These are phyloP conservation scores for Tylopilus orsonianus DNA, from an alignment of 1,284 basidiomycete species.

Conservation along the genomic window DNA sequence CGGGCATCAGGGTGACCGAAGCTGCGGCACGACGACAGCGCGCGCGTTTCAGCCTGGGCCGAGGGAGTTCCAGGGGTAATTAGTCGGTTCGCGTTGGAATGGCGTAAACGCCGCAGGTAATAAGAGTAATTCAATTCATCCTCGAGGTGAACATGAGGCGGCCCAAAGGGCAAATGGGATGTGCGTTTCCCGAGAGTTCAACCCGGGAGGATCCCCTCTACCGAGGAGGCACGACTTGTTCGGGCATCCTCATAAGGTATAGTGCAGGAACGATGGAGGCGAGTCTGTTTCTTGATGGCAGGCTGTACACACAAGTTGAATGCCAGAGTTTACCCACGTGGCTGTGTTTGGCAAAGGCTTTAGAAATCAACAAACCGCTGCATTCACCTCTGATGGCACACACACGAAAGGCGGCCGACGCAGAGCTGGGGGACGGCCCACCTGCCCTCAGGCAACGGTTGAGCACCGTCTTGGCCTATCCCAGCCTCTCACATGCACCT, in stretches of 20 bases:
- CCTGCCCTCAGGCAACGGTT: conserved; percentile 4
- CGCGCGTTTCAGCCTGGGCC: too few relatives aligned
- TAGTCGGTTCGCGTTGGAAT: conserved; percentile 2
- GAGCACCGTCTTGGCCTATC: conserved; percentile 28
- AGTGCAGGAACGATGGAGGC: too few relatives aligned
- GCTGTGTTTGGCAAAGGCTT: conserved; percentile 27
- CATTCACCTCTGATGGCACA: conserved; percentile 18
- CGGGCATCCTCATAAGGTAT: not conserved
- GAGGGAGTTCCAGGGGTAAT: not conserved
- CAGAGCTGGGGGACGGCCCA: conserved; percentile 11
- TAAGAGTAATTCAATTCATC: conserved; percentile 20
- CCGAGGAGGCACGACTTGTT: not conserved
- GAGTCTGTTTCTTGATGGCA: too few relatives aligned
- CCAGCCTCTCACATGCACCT: conserved; percentile 26
- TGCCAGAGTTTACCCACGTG: conserved; percentile 10
- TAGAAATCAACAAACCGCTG: conserved; percentile 25
- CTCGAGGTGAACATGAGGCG: conserved; percentile 31
- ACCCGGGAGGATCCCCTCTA: conserved; percentile 2
- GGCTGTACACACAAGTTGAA: too few relatives aligned
- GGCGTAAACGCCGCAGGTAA: conserved; percentile 19
- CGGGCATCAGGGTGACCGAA: not conserved
- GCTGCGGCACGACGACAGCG: conserved; percentile 1
- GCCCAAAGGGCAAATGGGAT: conserved; percentile 9
- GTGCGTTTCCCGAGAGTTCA: not conserved
- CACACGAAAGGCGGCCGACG: conserved; percentile 30